These are phyloP conservation scores for Metschnikowia cerradonensis DNA, from an alignment of 805 yeast species.

Conservation along the genomic window DNA sequence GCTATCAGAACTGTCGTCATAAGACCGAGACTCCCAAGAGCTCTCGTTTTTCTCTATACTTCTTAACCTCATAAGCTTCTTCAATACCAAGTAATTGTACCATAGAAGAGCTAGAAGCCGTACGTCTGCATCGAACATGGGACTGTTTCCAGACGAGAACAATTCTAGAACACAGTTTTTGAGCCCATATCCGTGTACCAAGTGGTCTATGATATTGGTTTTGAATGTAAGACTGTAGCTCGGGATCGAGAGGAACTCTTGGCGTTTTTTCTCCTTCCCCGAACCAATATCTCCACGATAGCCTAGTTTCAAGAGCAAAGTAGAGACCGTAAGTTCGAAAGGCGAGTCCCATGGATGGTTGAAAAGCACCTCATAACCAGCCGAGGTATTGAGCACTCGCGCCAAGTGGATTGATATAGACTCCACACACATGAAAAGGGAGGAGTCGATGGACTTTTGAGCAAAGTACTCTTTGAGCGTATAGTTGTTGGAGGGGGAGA, in stretches of 20 bases:
- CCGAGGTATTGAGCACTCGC: constrained; percentile 14
- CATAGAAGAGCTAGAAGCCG: constrained; percentile 28
- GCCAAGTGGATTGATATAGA: constrained; percentile 11
- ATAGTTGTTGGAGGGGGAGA: constrained; percentile 11
- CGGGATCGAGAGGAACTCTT: constrained; percentile 34
- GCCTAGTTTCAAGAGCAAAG: constrained; percentile 29
- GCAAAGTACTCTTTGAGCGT: constrained; percentile 9
- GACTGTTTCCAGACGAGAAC: constrained; percentile 35
- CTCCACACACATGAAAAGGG: constrained; percentile 9
- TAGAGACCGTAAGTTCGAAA: constrained; percentile 29
- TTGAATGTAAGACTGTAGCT: constrained; percentile 32
- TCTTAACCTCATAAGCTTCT: constrained; percentile 24
- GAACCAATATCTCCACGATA: constrained; percentile 12
- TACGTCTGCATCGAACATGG: constrained; percentile 36
- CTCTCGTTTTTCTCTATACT: constrained; percentile 12
- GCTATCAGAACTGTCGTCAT: not conserved
- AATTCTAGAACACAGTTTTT: constrained; percentile 35
- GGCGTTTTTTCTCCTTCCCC: constrained; percentile 6
- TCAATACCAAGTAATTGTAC: constrained; percentile 30
- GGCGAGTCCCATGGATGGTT: constrained; percentile 29
- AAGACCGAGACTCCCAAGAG: not conserved
- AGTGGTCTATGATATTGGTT: constrained; percentile 31
- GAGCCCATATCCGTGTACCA: constrained; percentile 34
- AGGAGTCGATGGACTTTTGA: not conserved
- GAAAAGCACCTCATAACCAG: constrained; percentile 40